Base-by-base conservation (phyloP, 345 rosid genomes). In the Conringia planisiliqua region DNA sequence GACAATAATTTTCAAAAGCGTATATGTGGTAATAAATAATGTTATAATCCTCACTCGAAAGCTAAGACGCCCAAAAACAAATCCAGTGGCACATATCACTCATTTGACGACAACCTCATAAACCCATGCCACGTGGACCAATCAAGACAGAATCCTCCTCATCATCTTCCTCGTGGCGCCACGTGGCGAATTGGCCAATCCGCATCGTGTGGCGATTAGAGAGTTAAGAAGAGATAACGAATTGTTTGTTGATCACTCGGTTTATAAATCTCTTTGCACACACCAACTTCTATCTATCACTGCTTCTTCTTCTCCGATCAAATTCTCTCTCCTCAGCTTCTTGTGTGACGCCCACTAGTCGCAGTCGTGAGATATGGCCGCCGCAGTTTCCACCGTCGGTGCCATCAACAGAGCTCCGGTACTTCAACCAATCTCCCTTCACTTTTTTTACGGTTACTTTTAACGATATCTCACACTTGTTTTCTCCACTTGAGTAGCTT, bases 321-420 rank as follows among this genome's bases (percentile, higher is more conserved):
- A 50, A 51, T 11, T 50, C 51, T 56, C 63, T 57, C 65, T 55
- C 71, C 48, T 51, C 59, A 58, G 57, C 60, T 63, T 54, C 71
- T 70, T 64, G 65, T 36, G 75, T 68, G 47, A 4, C 14, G 30
- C 57, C 42, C 71, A 63, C 71, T 76, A 20, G 54, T 35, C 72
- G 55, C 67, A 57, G 66, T 62, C 68, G 42, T 66, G 67, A 67
- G 36, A 26, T 17, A 94, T 94, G 98, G 96, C 97, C 62, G 79
- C 97, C 30, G 82, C 97, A 44, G 82, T 90, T 75, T 80, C 98
- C 74, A 90, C 97, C 62, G 79, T 86, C 57, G 97, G 95, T 81
- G 82, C 86, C 26, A 84, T 87, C 81, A 93, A 86, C 84, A 70
- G 88, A 62, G 82, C 89, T 30, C 94, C 86, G 86, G 97, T 91